Percentiles rank a stretch among this genome's conserved stretches.
These are phyloP conservation scores for Licmophora abbreviata DNA, from an alignment of 108 stramenopile genomes.

Conservation along the genomic window DNA sequence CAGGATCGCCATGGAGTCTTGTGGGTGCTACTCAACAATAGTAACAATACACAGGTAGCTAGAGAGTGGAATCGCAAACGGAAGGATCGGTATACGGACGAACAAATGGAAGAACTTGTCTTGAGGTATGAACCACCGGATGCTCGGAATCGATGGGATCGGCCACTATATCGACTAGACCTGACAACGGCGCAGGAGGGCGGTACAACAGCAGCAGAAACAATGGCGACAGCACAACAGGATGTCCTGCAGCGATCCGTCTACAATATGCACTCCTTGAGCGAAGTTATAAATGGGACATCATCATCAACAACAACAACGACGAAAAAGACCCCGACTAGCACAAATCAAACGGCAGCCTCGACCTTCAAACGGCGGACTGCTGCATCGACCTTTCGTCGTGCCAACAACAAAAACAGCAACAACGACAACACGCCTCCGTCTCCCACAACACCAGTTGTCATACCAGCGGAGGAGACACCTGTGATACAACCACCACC, in stretches of 20 bases:
- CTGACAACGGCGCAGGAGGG: constrained; percentile 14
- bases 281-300: constrained; percentile 16
- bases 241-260: constrained; percentile 26
- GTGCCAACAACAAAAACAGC: constrained; percentile 10
- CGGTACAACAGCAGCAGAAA: constrained; percentile 1
- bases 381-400: constrained; percentile 1
- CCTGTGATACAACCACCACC: neutral
- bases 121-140: constrained; percentile 85
- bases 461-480: neutral
- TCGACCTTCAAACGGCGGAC: neutral
- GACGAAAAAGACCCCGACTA: neutral
- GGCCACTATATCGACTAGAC: constrained; percentile 70
- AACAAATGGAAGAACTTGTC: constrained; percentile 55
- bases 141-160: constrained; percentile 83
- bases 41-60: constrained; percentile 14
- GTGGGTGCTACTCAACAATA: constrained; percentile 70
- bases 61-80: constrained; percentile 43
- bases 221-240: constrained; percentile 9
- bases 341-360: neutral
- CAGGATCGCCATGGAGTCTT: constrained; percentile 70
- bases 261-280: constrained; percentile 59
- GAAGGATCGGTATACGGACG: constrained; percentile 20
- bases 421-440: neutral
- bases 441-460: neutral
- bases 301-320: neutral